Base-by-base conservation (phyloP, 2,329 filamentous ascomycete genomes). In the Epichloe elymi region DNA sequence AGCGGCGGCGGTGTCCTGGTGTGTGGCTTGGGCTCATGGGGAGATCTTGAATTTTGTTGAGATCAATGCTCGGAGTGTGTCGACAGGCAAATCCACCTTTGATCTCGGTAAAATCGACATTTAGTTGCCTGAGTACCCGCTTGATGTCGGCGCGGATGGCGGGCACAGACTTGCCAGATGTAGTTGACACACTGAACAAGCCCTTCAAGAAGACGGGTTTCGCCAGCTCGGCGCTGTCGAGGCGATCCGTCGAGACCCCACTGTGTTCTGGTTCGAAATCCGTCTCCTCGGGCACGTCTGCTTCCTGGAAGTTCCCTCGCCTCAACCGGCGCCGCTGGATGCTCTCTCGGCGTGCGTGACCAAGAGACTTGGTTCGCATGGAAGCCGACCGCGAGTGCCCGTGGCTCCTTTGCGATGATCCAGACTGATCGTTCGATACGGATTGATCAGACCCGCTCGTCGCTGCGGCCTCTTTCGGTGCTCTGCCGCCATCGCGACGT, bases 161-260 rank as follows among this genome's bases (percentile, higher is more conserved):
- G 1, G 82, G 74, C 11, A 97, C 79, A 1, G 91, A 88, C 63
- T 94, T 95, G 62, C 84, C 93, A 52, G 89, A 96, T 6, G 93
- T 98, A 0, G 93, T 98, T 4, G 88, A 94, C 50, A 97, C 93
- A 61, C 91, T 97, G 70, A 98, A 97, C 17, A 98, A 75, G 4
- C 93, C 93, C 68, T 97, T 98, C 52, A 98, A 78, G 65, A 86
- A 97, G 3, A 97, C 93, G 0, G 93, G 93, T 65, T 95, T 96
- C 49, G 91, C 83, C 54, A 91, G 79, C 58, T 94, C 88, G 5
- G 85, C 82, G 58, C 79, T 82, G 54, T 80, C 76, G 10, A 83
- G 66, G 23, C 78, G 70, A 40, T 84, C 80, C 2, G 75, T 79
- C 8, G 80, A 83, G 30, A 75, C 67, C 3, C 78, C 78, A 53